Base-by-base conservation (phyloP, 495 filamentous ascomycete genomes). In the Penicillium steckii region DNA sequence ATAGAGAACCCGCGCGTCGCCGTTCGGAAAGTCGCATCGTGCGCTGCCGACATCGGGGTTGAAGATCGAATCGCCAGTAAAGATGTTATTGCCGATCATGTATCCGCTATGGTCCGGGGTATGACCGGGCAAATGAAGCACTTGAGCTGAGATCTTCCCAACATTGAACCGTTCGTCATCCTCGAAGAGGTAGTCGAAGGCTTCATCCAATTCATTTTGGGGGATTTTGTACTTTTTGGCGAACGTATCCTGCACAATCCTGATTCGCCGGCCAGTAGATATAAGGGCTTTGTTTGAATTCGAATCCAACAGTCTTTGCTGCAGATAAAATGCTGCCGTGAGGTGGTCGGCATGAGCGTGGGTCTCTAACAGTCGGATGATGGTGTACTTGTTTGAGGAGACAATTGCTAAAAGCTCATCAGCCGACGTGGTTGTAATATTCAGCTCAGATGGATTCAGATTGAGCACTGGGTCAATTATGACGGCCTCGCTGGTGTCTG, bases 401-500 rank as follows among this genome's bases (percentile, higher is more conserved):
- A 75, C 56, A 9, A 75, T 30, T 0, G 57, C 26, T 3, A 84
- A 60, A 0, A 83, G 48, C 0, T 26, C 40, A 46, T 81, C 78
- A 23, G 80, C 78, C 2, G 74, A 64, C 1, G 54, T 13, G 6
- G 77, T 78, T n/a, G 56, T 68, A 53, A 82, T 65, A 27, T 38
- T 29, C 35, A 61, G 67, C 2, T 55, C 63, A 10, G 59, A 50
- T 0, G 69, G 69, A 50, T 82, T 68, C 50, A 68, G 81, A 59
- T 83, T 72, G 1, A 83, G 70, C 1, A 83, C 80, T 0, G 80
- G 66, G 56, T 82, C 82, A 51, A 84, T 80, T 46, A 84, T 76
- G 47, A 64, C 72, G 19, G 79, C 78, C 3, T 55, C 26, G 1
- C 59, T 60, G 8, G 75, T 79, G 4, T 56, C 25, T 0, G 77